Evolutionary conservation across 352 stramenopile species (phyloP), one percentile per base, ranked within the genome.

Genomic region (Pythium chondricola): DNA sequence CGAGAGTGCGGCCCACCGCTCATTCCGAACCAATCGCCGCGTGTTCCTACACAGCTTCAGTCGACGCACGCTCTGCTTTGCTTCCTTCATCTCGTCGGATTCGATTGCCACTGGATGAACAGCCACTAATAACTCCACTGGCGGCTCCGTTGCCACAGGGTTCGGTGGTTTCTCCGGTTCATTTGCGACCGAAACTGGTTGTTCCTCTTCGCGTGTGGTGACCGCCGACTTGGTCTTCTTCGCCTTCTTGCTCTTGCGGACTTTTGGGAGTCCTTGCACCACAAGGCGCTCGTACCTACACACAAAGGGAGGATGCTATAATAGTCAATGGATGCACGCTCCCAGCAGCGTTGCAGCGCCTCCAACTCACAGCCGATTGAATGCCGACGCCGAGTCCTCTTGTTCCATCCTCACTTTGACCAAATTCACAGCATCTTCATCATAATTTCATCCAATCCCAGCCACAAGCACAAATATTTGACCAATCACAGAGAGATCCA

Each of bases 311-410:
- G 17, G 18, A 6, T 4, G 18, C 35, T 18, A 41, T 24, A 16
- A 41, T 16, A 3, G 13, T 17, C 6, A 11, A 27, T 2, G 13
- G 4, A 18, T n/a, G 25, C 17, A 18, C 30, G 3, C 8, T 21
- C 4, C 5, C 18, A 2, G 20, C 16, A 7, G 44, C 4, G 18
- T 17, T 35, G 20, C 13, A 41, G 31, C 8, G 25, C 2, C 8
- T 21, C 5, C n/a, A n/a, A 43, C 49, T 18, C 26, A 57, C 49
- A 57, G 40, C 27, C 43, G 49, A 13, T 57, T 42, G 26, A 57
- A 46, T 6, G 40, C 40, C 40, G 40, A 32, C 26, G 26, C 20
- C 7, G 10, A 22, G 8, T 2, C 21, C 14, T 4, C 22, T 21
- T 35, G 24, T 31, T 21, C 24, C 26, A 6, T 14, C 38, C 13